These are phyloP conservation scores for Thraustotheca clavata DNA, from an alignment of 352 stramenopile species.

Conservation along the genomic window DNA sequence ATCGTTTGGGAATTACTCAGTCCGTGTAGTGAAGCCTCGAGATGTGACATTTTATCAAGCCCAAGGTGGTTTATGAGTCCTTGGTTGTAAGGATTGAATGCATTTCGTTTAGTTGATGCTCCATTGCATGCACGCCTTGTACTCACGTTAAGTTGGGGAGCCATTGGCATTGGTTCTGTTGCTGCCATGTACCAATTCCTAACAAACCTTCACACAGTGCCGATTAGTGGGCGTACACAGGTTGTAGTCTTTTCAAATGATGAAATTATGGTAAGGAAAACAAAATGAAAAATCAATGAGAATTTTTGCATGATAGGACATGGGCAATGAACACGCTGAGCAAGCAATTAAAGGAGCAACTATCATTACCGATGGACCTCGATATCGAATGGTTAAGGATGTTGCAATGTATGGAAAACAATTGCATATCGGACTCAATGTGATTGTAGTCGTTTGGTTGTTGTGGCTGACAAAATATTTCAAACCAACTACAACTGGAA, in stretches of 20 bases:
- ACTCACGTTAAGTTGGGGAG: not conserved
- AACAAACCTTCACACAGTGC: slow-evolving; percentile 56
- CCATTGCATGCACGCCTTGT: not conserved
- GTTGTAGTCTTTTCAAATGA: slow-evolving; percentile 55
- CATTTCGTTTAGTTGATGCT: not conserved
- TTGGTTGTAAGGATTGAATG: no score
- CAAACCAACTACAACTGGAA: slow-evolving; percentile 54
- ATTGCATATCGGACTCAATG: not conserved
- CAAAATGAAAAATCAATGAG: not conserved
- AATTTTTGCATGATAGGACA: slow-evolving; percentile 27
- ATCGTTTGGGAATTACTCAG: not conserved
- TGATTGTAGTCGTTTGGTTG: slow-evolving; percentile 36
- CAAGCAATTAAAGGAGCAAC: slow-evolving; percentile 33
- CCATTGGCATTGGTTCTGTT: not conserved
- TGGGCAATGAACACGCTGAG: slow-evolving; percentile 38
- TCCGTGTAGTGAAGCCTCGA: not conserved
- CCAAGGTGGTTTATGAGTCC: not conserved
- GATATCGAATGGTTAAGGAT: slow-evolving; percentile 46
- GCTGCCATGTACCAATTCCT: slow-evolving; percentile 55
- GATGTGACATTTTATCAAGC: slow-evolving; percentile 15
- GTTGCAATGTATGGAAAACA: slow-evolving; percentile 38
- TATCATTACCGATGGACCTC: slow-evolving; percentile 38
- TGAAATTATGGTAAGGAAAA: slow-evolving; percentile 46
- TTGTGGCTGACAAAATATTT: slow-evolving; percentile 56
- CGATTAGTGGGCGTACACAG: slow-evolving; percentile 54